Base-by-base conservation (phyloP, 371 early-diverging fungal species). In the Mucor sp. region DNA sequence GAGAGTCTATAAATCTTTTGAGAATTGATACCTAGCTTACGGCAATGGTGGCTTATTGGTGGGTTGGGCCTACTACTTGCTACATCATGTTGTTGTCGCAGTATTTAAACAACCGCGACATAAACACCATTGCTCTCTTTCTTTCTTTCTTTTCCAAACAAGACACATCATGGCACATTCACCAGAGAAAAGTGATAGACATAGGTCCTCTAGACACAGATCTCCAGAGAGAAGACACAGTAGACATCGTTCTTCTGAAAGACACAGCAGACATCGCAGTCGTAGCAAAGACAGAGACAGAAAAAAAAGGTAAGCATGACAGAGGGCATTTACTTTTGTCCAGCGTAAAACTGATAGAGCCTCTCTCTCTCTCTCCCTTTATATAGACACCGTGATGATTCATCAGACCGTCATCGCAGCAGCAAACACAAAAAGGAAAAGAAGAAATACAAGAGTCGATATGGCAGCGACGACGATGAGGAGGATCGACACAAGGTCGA, bases 401-500 rank as follows among this genome's bases (percentile, higher is more conserved):
- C 67, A 15, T 27, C 28, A 30, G 43, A 62, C 17, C 55, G 58
- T 33, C 44, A 58, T n/a, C 58, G 53, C 21, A 47, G 60, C 2
- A 57, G 60, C 7, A 66, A 66, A 27, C 60, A 60, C 6, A 66
- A 70, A 32, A 70, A 65, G 27, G 47, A 57, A n/a, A 62, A 55
- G 23, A 62, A 69, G 8, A 35, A 55, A 23, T 60, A 68, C 35
- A 56, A 44, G 7, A 50, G 60, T 32, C 19, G 47, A 27, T 56
- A 62, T 19, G 41, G 44, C 15, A 48, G 61, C 21, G 59, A 62
- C 17, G 50, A 61, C 21, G 59, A 62, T 21, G 50, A 61, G 14
- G 35, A 41, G 6, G 72, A 76, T 5, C 57, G 70, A 8, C 63
- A 64, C 14, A 71, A 67, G 23, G 61, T 50, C 27, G 62, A 66